Conservation (phyloP, 495 filamentous ascomycete species). For the Geopyxis carbonaria region DNA sequence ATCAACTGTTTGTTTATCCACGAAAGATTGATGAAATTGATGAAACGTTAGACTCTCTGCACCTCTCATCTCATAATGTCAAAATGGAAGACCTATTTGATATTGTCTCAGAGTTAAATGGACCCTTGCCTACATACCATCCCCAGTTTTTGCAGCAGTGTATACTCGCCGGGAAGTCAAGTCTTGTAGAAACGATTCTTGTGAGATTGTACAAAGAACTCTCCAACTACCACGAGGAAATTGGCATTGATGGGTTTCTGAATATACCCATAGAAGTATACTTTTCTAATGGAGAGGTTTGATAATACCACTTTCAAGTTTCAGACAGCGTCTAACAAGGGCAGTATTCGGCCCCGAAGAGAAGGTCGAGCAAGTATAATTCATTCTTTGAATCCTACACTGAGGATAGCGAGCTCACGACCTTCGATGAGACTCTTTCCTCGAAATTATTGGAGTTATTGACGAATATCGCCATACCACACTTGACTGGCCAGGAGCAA, state of each 20-base stretch:
- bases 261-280: conserved; percentile 58
- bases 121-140: conserved; percentile 79
- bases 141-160: conserved; percentile 83
- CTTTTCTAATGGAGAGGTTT: conserved; percentile 30
- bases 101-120: conserved; percentile 65
- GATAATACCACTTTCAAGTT: conserved; percentile 5
- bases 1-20: conserved; percentile 80
- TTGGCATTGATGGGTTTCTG: conserved; percentile 63
- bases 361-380: conserved; percentile 38
- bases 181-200: conserved; percentile 56
- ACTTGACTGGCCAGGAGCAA: conserved; percentile 75
- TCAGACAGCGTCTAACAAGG: conserved; percentile 1
- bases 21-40: conserved; percentile 49
- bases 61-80: conserved; percentile 20
- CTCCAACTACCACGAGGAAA: conserved; percentile 69
- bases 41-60: conserved; percentile 29
- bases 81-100: conserved; percentile 51
- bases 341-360: conserved; percentile 31
- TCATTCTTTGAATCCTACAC: conserved; percentile 32
- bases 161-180: conserved; percentile 62
- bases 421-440: conserved; percentile 58
- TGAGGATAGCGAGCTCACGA: conserved; percentile 21
- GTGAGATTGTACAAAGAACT: conserved; percentile 58
- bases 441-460: conserved; percentile 57
- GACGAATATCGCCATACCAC: conserved; percentile 55